These are phyloP conservation scores for Pseudogymnoascus sp. DNA, from an alignment of 2,329 filamentous ascomycete species.

Conservation along the genomic window DNA sequence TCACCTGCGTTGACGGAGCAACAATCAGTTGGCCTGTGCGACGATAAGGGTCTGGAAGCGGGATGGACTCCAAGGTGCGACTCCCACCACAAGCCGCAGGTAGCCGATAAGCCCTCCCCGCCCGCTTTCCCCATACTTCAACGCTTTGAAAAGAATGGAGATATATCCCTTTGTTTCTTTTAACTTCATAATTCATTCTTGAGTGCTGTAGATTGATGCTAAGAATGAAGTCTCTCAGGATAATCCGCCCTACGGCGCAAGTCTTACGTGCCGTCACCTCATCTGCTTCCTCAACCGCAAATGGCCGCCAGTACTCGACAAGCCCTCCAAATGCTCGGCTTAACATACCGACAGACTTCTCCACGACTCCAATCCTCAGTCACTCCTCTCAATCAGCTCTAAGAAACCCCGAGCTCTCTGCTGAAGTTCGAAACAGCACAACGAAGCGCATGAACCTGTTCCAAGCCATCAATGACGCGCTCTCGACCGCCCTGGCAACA, in stretches of 20 bases:
- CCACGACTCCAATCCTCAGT: slow-evolving; percentile 70
- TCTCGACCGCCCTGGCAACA: slow-evolving; percentile 71
- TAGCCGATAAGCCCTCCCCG: slow-evolving; percentile 3
- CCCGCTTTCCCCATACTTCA: not conserved
- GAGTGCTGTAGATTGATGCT: not conserved
- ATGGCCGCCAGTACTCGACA: slow-evolving; percentile 22
- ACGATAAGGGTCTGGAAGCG: not conserved
- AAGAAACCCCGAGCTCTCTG: slow-evolving; percentile 62
- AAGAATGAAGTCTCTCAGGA: slow-evolving; percentile 1
- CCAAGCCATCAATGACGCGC: slow-evolving; percentile 85
- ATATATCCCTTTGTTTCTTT: not conserved
- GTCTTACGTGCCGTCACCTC: slow-evolving; percentile 3
- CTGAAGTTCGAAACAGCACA: slow-evolving; percentile 55
- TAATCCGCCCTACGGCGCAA: not conserved
- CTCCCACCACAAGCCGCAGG: slow-evolving; percentile 9
- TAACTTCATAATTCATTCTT: not conserved
- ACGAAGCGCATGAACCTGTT: slow-evolving; percentile 90
- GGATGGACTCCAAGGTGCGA: not conserved
- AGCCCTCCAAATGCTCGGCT: slow-evolving; percentile 54
- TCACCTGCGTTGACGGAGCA: not conserved
- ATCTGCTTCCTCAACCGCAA: not conserved
- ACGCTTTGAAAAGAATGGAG: slow-evolving; percentile 3
- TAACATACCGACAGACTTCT: slow-evolving; percentile 84
- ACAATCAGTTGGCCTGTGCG: not conserved
- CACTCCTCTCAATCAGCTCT: slow-evolving; percentile 71